Evolutionary conservation across 163 green algal genomes (phyloP).

Genomic region (Chlamydomonas reinhardtii): DNA sequence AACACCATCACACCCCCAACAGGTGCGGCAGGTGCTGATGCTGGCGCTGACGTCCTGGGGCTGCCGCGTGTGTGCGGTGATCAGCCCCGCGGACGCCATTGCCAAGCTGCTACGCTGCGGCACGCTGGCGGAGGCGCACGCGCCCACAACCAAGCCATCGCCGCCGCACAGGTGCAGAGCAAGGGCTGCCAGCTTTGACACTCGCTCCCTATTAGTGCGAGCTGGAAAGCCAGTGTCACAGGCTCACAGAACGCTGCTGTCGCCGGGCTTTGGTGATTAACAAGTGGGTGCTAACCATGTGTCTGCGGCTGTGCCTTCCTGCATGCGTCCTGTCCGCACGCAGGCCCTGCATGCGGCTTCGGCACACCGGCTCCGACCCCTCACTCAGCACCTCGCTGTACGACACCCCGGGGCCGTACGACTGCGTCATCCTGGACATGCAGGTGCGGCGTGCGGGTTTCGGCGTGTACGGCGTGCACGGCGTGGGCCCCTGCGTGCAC

Average conservation of each 20-base stretch:
- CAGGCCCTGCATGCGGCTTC: constrained; percentile 23
- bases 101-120: constrained; percentile 49
- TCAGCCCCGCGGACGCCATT: constrained; percentile 58
- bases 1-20: no score
- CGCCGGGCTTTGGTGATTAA: no score
- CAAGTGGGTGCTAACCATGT: background rate
- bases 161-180: no score
- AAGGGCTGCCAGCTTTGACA: no score
- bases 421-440: constrained; percentile 77
- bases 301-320: no score
- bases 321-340: background rate
- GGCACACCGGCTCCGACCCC: background rate
- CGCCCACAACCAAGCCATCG: background rate
- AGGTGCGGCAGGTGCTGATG: constrained; percentile 62
- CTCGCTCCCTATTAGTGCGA: no score
- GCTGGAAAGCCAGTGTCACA: no score
- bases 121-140: constrained; percentile 21
- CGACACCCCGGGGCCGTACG: constrained; percentile 52
- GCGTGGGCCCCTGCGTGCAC: no score
- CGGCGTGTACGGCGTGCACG: no score
- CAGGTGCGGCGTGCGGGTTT: background rate
- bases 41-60: constrained; percentile 73
- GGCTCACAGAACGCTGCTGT: no score
- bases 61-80: constrained; percentile 70
- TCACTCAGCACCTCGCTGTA: constrained; percentile 26